Evolutionary conservation across 2,329 filamentous ascomycete genomes (phyloP).

Genomic region (Hypoxylon sp.): DNA sequence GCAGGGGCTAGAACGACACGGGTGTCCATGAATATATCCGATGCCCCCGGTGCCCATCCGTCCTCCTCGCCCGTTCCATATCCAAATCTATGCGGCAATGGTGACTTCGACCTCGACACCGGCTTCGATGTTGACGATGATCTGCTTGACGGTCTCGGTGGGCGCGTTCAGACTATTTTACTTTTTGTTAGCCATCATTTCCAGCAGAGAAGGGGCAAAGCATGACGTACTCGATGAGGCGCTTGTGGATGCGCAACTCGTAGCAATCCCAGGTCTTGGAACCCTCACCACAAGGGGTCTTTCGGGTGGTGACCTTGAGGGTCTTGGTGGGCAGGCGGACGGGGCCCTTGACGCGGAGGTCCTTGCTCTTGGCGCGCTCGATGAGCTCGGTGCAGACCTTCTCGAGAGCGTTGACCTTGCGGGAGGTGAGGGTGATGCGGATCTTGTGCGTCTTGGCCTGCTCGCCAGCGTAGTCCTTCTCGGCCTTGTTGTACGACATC

Average conservation of each 20-base stretch:
- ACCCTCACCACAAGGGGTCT: constrained; percentile 99
- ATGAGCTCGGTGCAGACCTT: constrained; percentile 99
- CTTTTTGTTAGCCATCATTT: constrained; percentile 43
- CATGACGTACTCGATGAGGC: constrained; percentile 84
- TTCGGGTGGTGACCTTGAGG: constrained; percentile 96
- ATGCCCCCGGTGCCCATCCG: constrained; percentile 10
- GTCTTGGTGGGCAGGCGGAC: constrained; percentile 98
- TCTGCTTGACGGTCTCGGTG: constrained; percentile 97
- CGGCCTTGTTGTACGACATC: constrained; percentile 95
- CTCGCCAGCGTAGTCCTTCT: constrained; percentile 81
- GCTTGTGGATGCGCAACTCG: constrained; percentile 99
- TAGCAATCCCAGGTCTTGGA: constrained; percentile 99
- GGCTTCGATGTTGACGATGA: constrained; percentile 96
- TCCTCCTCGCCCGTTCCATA: constrained; percentile 11
- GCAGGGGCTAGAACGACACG: constrained; percentile 8
- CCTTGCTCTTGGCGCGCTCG: constrained; percentile 98
- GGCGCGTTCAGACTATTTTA: constrained; percentile 83
- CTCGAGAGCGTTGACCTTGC: constrained; percentile 96
- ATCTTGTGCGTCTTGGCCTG: constrained; percentile 92
- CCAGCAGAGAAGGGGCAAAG: neutral
- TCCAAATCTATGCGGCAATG: constrained; percentile 77
- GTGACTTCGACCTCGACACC: constrained; percentile 95
- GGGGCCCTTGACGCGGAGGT: constrained; percentile 97
- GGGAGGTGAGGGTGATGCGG: constrained; percentile 95
- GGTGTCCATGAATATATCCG: constrained; percentile 19